A percentile compares a stretch with the other conserved stretches of the same genome.
Conservation (phyloP, 371 early-diverging fungal species). For the Conidiobolus incongruus region DNA sequence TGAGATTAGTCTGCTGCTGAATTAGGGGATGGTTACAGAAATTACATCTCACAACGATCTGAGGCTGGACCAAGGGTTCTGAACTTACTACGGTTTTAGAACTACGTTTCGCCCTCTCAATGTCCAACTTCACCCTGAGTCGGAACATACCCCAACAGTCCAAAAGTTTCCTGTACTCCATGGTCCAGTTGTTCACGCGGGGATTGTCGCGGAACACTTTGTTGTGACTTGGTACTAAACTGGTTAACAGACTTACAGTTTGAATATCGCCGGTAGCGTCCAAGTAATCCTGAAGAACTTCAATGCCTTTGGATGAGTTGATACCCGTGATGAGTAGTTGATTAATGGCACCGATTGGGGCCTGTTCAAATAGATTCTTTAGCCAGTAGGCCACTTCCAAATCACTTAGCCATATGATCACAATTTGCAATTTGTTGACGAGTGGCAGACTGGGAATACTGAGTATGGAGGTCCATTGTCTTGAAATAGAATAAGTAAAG, state of each 20-base stretch:
- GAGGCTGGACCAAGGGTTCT: conserved; percentile 41
- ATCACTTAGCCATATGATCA: too few relatives aligned
- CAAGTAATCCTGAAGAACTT: too few relatives aligned
- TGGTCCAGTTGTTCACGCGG: conserved; percentile 29
- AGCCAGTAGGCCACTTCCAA: too few relatives aligned
- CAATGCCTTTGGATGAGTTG: too few relatives aligned
- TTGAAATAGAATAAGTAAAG: too few relatives aligned
- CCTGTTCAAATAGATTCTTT: too few relatives aligned
- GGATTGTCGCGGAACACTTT: conserved; percentile 55
- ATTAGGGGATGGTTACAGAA: conserved; percentile 71
- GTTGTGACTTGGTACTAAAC: conserved; percentile 28
- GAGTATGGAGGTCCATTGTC: too few relatives aligned
- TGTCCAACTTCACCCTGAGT: conserved; percentile 67
- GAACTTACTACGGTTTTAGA: conserved; percentile 12
- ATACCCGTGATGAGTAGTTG: too few relatives aligned
- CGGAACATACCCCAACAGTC: conserved; percentile 78
- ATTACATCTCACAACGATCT: conserved; percentile 73
- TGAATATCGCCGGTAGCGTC: conserved; percentile 80
- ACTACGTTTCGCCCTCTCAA: conserved; percentile 38
- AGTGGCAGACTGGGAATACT: too few relatives aligned
- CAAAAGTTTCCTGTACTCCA: conserved; percentile 62
- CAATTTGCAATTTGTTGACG: too few relatives aligned
- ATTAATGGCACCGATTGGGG: too few relatives aligned
- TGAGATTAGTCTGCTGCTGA: too few relatives aligned
- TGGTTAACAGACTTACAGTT: conserved; percentile 49